Conservation (phyloP, 345 rosid species). For the Citrus cavaleriei region DNA sequence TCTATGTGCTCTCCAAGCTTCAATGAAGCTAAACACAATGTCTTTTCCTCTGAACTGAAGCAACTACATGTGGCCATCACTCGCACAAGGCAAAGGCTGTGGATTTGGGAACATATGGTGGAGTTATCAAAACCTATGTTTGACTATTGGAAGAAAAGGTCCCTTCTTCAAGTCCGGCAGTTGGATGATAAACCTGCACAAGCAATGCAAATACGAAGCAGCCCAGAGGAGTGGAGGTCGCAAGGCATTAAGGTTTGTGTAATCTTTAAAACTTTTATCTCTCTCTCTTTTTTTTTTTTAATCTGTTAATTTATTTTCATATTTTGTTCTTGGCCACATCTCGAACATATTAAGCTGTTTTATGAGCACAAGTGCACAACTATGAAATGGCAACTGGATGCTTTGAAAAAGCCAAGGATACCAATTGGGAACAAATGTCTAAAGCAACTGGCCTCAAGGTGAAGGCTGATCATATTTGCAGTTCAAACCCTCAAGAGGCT, state of each 20-base stretch:
- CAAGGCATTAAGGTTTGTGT: conserved; percentile 39
- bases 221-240: conserved; percentile 42
- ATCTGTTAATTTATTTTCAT: too few relatives aligned
- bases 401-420: too few relatives aligned
- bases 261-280: background rate
- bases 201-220: conserved; percentile 44
- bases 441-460: too few relatives aligned
- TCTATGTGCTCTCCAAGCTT: conserved; percentile 27
- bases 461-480: too few relatives aligned
- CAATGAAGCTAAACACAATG: conserved; percentile 28
- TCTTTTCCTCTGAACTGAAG: conserved; percentile 48
- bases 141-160: conserved; percentile 27
- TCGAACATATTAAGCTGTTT: too few relatives aligned
- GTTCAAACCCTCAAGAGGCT: too few relatives aligned
- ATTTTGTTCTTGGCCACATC: too few relatives aligned
- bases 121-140: conserved; percentile 37
- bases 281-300: too few relatives aligned
- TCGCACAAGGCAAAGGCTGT: conserved; percentile 49
- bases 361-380: too few relatives aligned
- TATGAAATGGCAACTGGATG: too few relatives aligned
- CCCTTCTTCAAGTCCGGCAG: conserved; percentile 34
- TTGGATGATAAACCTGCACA: conserved; percentile 33
- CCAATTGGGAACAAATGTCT: too few relatives aligned
- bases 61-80: conserved; percentile 50
- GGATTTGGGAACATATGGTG: conserved; percentile 42